A percentile compares a stretch with the other conserved stretches of the same genome.
Evolutionary conservation across 805 yeast species (phyloP).

Genomic region (Saccharomycopsis capsularis): DNA sequence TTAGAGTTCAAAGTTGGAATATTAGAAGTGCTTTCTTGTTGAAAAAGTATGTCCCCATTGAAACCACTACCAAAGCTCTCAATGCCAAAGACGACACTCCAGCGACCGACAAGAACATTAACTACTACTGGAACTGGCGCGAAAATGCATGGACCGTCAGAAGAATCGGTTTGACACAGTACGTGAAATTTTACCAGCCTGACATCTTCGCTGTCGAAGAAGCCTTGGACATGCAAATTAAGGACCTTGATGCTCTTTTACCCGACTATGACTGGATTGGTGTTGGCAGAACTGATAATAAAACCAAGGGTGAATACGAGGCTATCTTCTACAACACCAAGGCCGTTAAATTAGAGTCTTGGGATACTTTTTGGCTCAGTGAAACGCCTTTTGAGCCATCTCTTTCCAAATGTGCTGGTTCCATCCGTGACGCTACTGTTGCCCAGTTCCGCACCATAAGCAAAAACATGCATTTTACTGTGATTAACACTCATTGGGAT

Average conservation of each 20-base stretch:
- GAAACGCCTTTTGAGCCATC: slow-evolving; percentile 36
- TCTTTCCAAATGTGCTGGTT: slow-evolving; percentile 35
- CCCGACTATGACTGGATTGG: slow-evolving; percentile 32
- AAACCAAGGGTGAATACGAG: slow-evolving; percentile 35
- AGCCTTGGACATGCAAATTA: slow-evolving; percentile 33
- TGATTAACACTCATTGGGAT: slow-evolving; percentile 38
- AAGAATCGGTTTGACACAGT: slow-evolving; percentile 31
- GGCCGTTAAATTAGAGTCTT: slow-evolving; percentile 28
- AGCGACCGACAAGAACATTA: neutral
- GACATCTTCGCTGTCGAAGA: slow-evolving; percentile 36
- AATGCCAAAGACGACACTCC: neutral
- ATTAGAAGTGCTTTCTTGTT: slow-evolving; percentile 9
- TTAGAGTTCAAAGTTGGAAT: slow-evolving; percentile 13
- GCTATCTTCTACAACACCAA: slow-evolving; percentile 34
- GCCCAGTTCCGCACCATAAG: slow-evolving; percentile 27
- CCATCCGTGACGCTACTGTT: slow-evolving; percentile 35
- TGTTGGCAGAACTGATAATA: slow-evolving; percentile 42
- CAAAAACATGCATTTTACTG: slow-evolving; percentile 26
- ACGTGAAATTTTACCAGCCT: slow-evolving; percentile 30
- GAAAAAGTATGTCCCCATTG: slow-evolving; percentile 2
- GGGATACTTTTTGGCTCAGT: slow-evolving; percentile 39
- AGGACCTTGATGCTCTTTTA: slow-evolving; percentile 30
- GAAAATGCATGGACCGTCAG: slow-evolving; percentile 33
- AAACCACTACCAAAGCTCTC: neutral
- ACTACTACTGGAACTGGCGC: slow-evolving; percentile 25